Percentiles rank a stretch among this genome's conserved stretches.
Evolutionary conservation across 2,329 filamentous ascomycete genomes (phyloP).

Genomic region (Pyrenochaeta sp.): DNA sequence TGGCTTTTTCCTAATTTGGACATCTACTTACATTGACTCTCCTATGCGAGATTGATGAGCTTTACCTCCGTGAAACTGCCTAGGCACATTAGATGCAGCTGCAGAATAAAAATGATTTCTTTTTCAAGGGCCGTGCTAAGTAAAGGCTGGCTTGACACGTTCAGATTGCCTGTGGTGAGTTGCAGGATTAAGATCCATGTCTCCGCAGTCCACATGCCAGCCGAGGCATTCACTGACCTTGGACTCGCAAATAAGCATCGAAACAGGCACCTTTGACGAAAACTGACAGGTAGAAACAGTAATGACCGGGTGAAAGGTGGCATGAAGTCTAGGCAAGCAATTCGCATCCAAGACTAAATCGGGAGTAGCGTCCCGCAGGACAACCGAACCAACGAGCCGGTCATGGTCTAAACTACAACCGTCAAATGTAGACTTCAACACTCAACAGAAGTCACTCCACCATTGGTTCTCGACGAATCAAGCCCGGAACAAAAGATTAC

Average conservation of each 20-base stretch:
- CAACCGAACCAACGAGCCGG: background rate
- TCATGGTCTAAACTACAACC: constrained; percentile 11
- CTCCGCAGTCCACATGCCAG: background rate
- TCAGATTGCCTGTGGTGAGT: no score
- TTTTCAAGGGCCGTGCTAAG: no score
- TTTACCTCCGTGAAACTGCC: no score
- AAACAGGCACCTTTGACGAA: background rate
- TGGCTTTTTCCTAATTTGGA: no score
- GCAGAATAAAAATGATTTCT: no score
- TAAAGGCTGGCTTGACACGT: no score
- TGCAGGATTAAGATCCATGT: background rate
- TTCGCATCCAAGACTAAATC: constrained; percentile 1
- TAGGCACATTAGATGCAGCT: no score
- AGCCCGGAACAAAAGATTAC: background rate
- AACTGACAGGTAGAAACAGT: background rate
- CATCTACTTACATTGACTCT: no score
- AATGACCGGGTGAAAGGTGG: background rate
- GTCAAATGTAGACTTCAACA: constrained; percentile 25
- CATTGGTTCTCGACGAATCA: constrained; percentile 6
- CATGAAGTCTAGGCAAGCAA: background rate
- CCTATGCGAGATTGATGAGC: no score
- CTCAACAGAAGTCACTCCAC: constrained; percentile 14
- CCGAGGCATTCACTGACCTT: background rate
- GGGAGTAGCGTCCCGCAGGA: background rate
- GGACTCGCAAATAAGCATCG: background rate